These are phyloP conservation scores for Suillus discolor DNA, from an alignment of 768 basidiomycete species.

Conservation along the genomic window DNA sequence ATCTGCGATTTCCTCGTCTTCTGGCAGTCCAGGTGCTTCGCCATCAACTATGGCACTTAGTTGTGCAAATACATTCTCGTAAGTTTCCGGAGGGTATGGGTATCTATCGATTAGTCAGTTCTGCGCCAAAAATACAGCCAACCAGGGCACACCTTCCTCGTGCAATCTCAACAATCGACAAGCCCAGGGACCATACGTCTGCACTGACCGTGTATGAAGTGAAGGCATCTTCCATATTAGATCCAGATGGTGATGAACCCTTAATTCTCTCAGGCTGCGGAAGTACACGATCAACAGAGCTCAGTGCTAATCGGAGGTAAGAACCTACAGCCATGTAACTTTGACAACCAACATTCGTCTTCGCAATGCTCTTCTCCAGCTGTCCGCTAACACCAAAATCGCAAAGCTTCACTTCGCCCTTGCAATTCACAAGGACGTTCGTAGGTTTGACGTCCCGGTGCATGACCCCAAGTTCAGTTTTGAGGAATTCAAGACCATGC, in stretches of 20 bases:
- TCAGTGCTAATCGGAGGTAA: conserved; percentile 8
- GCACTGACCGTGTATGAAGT: conserved; percentile 90
- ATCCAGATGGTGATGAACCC: conserved; percentile 67
- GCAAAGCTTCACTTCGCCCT: conserved; percentile 91
- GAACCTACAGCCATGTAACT: conserved; percentile 93
- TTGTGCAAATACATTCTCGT: conserved; percentile 96
- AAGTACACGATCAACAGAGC: conserved; percentile 9
- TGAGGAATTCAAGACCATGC: conserved; percentile 89
- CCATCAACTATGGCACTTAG: conserved; percentile 96
- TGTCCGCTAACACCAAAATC: conserved; percentile 99
- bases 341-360: conserved; percentile 99
- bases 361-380: conserved; percentile 92
- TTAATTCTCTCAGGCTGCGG: conserved; percentile 91
- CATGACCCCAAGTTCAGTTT: conserved; percentile 91
- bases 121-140: background rate
- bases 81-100: conserved; percentile 97
- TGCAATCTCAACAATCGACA: conserved; percentile 92
- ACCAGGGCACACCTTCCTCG: conserved; percentile 54
- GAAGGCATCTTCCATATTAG: conserved; percentile 33
- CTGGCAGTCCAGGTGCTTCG: conserved; percentile 85
- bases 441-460: conserved; percentile 91
- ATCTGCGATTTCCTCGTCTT: conserved; percentile 37
- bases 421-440: conserved; percentile 87
- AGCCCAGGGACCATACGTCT: conserved; percentile 96
- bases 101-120: conserved; percentile 45